Percentiles rank a stretch among this genome's conserved stretches.
Conservation (phyloP, 2,329 filamentous ascomycete species). For the Zopfia rhizophila region DNA sequence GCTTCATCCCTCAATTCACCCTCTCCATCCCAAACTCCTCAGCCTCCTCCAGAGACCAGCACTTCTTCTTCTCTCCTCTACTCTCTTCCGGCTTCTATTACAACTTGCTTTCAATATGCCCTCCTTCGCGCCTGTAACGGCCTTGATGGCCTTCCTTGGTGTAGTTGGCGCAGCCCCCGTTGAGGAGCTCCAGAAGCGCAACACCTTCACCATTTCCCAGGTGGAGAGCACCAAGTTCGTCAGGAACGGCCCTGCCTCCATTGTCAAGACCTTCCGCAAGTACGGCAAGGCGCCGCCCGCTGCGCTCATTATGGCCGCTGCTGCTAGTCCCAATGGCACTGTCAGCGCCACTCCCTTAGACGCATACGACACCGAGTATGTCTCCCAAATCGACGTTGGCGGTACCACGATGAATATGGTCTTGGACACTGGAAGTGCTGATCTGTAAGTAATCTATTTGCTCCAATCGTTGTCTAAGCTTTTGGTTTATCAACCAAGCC, state of each 20-base stretch:
- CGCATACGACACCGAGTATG: constrained; percentile 42
- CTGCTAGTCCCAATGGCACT: no score
- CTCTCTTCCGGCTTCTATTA: constrained; percentile 21
- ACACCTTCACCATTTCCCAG: constrained; percentile 44
- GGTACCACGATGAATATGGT: constrained; percentile 72
- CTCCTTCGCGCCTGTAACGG: constrained; percentile 43
- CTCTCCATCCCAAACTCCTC: no score
- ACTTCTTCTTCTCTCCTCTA: constrained; percentile 21
- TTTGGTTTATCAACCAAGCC: constrained; percentile 16
- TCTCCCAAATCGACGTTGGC: constrained; percentile 71
- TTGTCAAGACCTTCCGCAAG: constrained; percentile 55
- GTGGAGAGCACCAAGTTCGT: constrained; percentile 39
- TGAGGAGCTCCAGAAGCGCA: constrained; percentile 39
- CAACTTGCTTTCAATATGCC: constrained; percentile 40
- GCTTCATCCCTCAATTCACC: no score
- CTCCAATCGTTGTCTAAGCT: no score
- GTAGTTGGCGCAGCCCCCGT: constrained; percentile 41
- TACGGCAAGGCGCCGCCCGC: constrained; percentile 42
- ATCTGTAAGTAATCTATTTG: constrained; percentile 65
- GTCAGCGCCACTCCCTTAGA: constrained; percentile 55
- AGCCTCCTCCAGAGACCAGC: neutral
- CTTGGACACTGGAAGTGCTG: constrained; percentile 75
- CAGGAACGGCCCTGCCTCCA: constrained; percentile 52
- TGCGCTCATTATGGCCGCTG: constrained; percentile 42
- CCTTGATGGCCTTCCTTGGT: constrained; percentile 42